Percentiles rank a stretch among this genome's conserved stretches.
Evolutionary conservation across 2,329 filamentous ascomycete species (phyloP).

Genomic region (Didymella keratinophila): DNA sequence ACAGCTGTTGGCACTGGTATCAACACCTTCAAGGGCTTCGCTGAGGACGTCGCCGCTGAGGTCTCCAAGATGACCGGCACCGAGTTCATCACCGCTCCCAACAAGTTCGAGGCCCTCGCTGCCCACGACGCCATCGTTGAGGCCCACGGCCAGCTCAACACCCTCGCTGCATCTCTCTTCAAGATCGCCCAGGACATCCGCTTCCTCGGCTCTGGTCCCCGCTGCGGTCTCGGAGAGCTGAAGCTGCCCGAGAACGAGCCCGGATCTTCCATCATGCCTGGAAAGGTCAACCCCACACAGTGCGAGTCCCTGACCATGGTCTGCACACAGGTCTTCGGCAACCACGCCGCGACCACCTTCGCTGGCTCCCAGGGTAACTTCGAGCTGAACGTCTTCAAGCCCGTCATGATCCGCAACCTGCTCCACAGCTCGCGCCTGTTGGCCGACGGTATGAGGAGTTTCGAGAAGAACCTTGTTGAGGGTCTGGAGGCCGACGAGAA

Average conservation of each 20-base stretch:
- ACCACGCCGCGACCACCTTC: slow-evolving; percentile 91
- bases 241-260: slow-evolving; percentile 97
- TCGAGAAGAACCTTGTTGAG: slow-evolving; percentile 89
- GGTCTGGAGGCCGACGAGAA: slow-evolving; percentile 93
- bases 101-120: slow-evolving; percentile 98
- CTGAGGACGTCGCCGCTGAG: slow-evolving; percentile 89
- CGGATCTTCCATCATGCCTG: slow-evolving; percentile 97
- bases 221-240: slow-evolving; percentile 94
- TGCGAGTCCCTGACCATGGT: slow-evolving; percentile 98
- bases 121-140: slow-evolving; percentile 96
- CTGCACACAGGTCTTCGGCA: slow-evolving; percentile 97
- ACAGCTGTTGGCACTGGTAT: slow-evolving; percentile 97
- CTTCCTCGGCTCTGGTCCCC: slow-evolving; percentile 93
- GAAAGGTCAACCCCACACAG: slow-evolving; percentile 99
- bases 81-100: slow-evolving; percentile 93
- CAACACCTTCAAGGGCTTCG: slow-evolving; percentile 97
- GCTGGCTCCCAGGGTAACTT: slow-evolving; percentile 98
- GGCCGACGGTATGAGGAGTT: slow-evolving; percentile 90
- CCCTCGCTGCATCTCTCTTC: slow-evolving; percentile 86
- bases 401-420: slow-evolving; percentile 92
- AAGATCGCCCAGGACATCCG: slow-evolving; percentile 99
- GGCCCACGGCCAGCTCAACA: slow-evolving; percentile 92
- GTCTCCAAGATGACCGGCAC: slow-evolving; percentile 92
- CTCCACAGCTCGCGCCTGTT: slow-evolving; percentile 90
- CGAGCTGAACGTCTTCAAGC: slow-evolving; percentile 99